Base-by-base conservation (phyloP, 2,329 filamentous ascomycete species). In the Aspergillus proliferans region DNA sequence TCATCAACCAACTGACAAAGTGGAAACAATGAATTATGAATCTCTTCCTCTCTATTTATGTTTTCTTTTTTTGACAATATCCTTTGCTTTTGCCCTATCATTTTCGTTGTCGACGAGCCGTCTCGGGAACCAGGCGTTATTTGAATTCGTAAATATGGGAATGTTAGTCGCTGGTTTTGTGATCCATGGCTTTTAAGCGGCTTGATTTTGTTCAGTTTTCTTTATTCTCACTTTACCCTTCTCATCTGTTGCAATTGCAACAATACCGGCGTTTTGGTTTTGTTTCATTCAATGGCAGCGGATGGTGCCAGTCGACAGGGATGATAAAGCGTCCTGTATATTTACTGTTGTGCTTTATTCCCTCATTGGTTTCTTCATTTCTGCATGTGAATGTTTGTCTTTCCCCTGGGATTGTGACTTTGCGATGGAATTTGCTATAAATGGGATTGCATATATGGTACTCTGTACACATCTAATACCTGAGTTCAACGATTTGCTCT, bases 1-100 rank as follows among this genome's bases (percentile, higher is more conserved):
- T 76, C 44, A 71, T 76, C 65, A 70, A 73, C 48, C 73, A 76
- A 48, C 53, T 76, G 49, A 62, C 69, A 34, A 72, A 72, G 59
- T 75, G 71, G 68, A 73, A 71, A 59, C 70, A 71, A 63, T 74
- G 64, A 70, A 53, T 55, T 56, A 52, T 49, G 50, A 49, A 43
- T 47, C 50, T 45, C 53, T 50, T 51, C 55, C 46, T 55, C 47
- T 58, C 52, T 55, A 51, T 52, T 58, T 50, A 50, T 49, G 10
- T 30, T 30, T 12, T 30, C 26, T 30, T 30, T 10, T 10, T 28
- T 30, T 12, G 26, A 30, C 26, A 30, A 30, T 30, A 30, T 47
- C 43, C 34, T 18, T 39, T 48, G n/a, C 44, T 56, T 54, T 55
- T 59, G 46, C 55, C 49, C 12, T 7, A 33, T 36, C 19, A 6